Conservation (phyloP, 1,139 yeast species). For the Diutina pseudorugosa region DNA sequence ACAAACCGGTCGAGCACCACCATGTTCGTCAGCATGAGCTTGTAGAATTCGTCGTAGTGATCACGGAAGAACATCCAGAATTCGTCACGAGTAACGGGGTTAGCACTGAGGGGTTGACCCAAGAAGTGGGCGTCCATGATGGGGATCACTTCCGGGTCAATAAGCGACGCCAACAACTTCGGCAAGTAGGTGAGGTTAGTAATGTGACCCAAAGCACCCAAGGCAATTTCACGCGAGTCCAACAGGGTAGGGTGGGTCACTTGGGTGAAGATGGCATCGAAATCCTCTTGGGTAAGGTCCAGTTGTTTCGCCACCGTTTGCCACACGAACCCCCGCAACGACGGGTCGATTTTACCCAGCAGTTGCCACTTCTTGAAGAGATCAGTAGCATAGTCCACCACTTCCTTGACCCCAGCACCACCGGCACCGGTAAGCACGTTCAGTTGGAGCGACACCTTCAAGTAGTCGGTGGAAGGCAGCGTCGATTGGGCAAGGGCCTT, state of each 20-base stretch:
- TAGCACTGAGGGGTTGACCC: conserved; percentile 38
- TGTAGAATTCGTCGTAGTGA: conserved; percentile 38
- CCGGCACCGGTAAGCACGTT: conserved; percentile 1
- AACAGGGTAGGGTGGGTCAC: conserved; percentile 45
- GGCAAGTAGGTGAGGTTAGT: conserved; percentile 23
- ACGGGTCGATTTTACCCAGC: conserved; percentile 36
- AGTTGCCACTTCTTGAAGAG: conserved; percentile 26
- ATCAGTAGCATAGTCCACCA: conserved; percentile 21
- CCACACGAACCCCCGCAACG: conserved; percentile 42
- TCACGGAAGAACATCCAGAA: conserved; percentile 47
- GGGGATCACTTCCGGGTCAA: conserved; percentile 32
- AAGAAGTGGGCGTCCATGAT: conserved; percentile 62
- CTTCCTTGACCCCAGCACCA: neutral
- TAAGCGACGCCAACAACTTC: conserved; percentile 25
- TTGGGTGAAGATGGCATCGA: conserved; percentile 36
- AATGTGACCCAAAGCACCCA: conserved; percentile 49
- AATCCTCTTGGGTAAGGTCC: conserved; percentile 28
- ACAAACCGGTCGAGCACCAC: conserved; percentile 56
- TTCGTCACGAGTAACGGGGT: conserved; percentile 32
- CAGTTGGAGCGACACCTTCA: conserved; percentile 1
- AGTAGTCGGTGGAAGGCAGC: neutral
- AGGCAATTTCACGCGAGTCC: conserved; percentile 57
- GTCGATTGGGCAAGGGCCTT: neutral
- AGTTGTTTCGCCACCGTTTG: conserved; percentile 35
- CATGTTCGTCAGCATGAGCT: conserved; percentile 40